A percentile compares a stretch with the other conserved stretches of the same genome.
Evolutionary conservation across 2,329 filamentous ascomycete species (phyloP).

Genomic region (Hypocreales sp.): DNA sequence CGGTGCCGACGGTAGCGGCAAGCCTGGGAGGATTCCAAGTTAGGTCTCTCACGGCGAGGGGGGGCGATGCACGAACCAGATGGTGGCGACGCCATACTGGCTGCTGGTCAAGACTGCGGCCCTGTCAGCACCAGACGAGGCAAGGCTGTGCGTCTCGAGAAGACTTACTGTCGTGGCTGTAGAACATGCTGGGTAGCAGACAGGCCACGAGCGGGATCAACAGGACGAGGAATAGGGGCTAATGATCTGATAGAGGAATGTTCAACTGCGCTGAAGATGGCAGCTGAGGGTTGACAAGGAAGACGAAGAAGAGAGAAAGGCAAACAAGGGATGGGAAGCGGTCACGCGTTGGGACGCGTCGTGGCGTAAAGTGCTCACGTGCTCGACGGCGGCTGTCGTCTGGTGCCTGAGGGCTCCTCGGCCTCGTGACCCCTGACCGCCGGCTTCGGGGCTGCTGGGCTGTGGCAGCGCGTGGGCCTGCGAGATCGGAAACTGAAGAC

Average conservation of each 20-base stretch:
- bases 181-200: slow-evolving; percentile 54
- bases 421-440: too few species aligned
- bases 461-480: too few species aligned
- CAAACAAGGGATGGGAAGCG: not conserved
- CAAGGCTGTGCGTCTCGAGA: not conserved
- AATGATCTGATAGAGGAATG: too few species aligned
- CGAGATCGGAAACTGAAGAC: too few species aligned
- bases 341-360: slow-evolving; percentile 3
- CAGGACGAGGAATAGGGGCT: not conserved
- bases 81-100: slow-evolving; percentile 84
- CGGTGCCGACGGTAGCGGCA: slow-evolving; percentile 74
- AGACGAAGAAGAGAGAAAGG: slow-evolving; percentile 1
- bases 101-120: slow-evolving; percentile 58
- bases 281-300: too few species aligned
- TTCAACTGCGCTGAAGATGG: too few species aligned
- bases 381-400: too few species aligned
- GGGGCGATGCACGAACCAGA: slow-evolving; percentile 46
- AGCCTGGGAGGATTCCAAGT: slow-evolving; percentile 44
- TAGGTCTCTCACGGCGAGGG: not conserved
- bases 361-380: too few species aligned
- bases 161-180: slow-evolving; percentile 75
- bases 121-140: slow-evolving; percentile 8
- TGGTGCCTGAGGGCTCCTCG: too few species aligned
- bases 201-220: not conserved
- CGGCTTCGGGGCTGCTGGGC: too few species aligned